Conservation (phyloP, 1,284 basidiomycete species). For the Ceraceosorus bombacis region DNA sequence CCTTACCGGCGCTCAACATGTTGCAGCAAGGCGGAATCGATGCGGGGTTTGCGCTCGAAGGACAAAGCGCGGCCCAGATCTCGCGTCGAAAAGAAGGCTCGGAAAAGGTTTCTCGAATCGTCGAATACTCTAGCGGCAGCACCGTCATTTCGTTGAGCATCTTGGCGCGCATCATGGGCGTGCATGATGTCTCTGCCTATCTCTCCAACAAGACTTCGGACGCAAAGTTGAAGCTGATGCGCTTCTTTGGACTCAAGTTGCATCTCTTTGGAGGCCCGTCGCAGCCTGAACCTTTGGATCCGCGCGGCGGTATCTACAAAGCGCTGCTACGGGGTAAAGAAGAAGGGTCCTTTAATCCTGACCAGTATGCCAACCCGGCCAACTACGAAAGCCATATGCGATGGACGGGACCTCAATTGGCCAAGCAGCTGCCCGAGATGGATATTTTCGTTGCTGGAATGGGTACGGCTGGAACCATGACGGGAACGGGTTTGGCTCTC, state of each 20-base stretch:
- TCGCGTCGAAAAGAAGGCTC: not conserved
- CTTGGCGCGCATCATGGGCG: conserved; percentile 23
- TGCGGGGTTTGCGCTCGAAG: not conserved
- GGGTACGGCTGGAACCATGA: conserved; percentile 29
- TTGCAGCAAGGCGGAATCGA: conserved; percentile 1
- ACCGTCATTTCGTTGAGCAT: conserved; percentile 29
- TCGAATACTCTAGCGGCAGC: conserved; percentile 26
- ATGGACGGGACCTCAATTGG: conserved; percentile 27
- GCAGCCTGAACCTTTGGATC: conserved; percentile 20
- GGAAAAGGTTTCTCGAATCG: not conserved
- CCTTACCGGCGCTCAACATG: conserved; percentile 16
- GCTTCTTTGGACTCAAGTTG: conserved; percentile 29
- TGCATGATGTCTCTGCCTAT: conserved; percentile 18
- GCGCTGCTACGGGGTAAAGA: conserved; percentile 17
- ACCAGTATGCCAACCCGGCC: conserved; percentile 25
- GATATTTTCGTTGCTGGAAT: conserved; percentile 23
- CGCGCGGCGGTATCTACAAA: conserved; percentile 23
- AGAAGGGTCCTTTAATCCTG: conserved; percentile 19
- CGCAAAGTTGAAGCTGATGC: conserved; percentile 25
- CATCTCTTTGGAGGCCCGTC: conserved; percentile 28
- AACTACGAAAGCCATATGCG: conserved; percentile 21
- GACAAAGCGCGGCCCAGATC: not conserved
- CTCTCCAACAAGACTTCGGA: conserved; percentile 28
- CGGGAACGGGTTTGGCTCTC: conserved; percentile 18
- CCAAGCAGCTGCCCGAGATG: conserved; percentile 26